Evolutionary conservation across 805 yeast genomes (phyloP).

Genomic region (Zygotorulaspora danielsina): DNA sequence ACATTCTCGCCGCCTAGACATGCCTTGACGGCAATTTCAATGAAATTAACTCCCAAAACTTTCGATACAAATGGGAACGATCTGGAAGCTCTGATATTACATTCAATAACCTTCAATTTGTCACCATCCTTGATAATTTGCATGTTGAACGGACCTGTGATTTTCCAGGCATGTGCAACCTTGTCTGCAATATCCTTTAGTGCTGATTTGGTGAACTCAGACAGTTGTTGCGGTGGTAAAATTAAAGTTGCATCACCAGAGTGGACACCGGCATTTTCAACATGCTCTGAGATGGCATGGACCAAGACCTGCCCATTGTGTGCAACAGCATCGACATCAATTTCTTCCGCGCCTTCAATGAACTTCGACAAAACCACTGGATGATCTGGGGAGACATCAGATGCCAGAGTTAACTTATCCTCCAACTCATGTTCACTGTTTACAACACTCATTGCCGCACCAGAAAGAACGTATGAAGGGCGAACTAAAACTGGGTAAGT

Average conservation of each 20-base stretch:
- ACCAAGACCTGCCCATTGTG: constrained; percentile 80
- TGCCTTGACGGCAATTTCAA: constrained; percentile 90
- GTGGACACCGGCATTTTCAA: constrained; percentile 97
- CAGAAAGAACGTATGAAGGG: constrained; percentile 94
- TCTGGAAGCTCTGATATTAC: constrained; percentile 97
- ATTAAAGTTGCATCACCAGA: constrained; percentile 97
- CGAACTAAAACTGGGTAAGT: constrained; percentile 95
- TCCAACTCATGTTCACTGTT: constrained; percentile 74
- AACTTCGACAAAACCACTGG: constrained; percentile 97
- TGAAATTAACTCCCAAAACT: constrained; percentile 91
- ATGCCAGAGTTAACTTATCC: constrained; percentile 76
- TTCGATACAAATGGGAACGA: constrained; percentile 99
- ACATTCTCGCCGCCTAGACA: constrained; percentile 63
- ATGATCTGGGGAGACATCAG: constrained; percentile 90
- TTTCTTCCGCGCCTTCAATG: constrained; percentile 93
- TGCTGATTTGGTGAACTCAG: constrained; percentile 60
- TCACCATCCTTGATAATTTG: constrained; percentile 82
- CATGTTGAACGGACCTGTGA: constrained; percentile 98
- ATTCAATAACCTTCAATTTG: constrained; percentile 90
- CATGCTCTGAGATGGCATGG: constrained; percentile 96
- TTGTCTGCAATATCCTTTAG: constrained; percentile 86
- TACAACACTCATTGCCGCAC: constrained; percentile 98
- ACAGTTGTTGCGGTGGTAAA: constrained; percentile 82
- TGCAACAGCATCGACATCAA: constrained; percentile 97
- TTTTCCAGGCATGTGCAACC: constrained; percentile 91